phyloP scores from a whole-genome alignment of 495 filamentous ascomycete species.

The Thozetella sp. region DNA sequence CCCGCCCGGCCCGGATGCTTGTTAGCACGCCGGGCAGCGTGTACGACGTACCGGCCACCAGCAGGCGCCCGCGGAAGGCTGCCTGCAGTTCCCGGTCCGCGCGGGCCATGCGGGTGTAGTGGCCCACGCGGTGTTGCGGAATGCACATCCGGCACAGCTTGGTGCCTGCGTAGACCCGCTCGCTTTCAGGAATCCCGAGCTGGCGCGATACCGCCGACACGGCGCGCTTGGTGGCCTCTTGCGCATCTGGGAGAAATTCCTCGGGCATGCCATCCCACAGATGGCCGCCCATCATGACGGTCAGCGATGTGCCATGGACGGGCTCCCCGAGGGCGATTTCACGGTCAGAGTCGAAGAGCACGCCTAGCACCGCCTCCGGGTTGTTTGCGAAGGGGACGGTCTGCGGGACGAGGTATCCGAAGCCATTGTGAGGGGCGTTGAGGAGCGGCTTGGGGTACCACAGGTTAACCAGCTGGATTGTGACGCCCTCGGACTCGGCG shows the following conservation, averaged over 20 bases:
- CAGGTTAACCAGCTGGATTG: constrained; percentile 90
- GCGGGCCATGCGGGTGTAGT: constrained; percentile 61
- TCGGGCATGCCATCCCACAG: constrained; percentile 70
- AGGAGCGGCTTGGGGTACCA: constrained; percentile 71
- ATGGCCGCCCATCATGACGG: constrained; percentile 94
- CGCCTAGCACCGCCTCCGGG: constrained; percentile 82
- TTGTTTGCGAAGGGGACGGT: constrained; percentile 72
- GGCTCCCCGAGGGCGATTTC: constrained; percentile 40
- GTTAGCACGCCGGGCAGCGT: constrained; percentile 36
- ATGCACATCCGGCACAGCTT: constrained; percentile 78
- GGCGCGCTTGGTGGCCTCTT: constrained; percentile 69
- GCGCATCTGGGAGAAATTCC: constrained; percentile 57
- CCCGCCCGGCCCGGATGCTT: constrained; percentile 38
- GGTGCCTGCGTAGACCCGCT: constrained; percentile 56
- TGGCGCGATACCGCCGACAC: constrained; percentile 69
- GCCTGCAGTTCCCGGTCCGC: constrained; percentile 55
- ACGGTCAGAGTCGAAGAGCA: constrained; percentile 85
- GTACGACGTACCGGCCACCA: constrained; percentile 83
- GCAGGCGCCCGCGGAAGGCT: constrained; percentile 64
- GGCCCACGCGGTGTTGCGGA: constrained; percentile 85
- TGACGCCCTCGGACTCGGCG: constrained; percentile 63
- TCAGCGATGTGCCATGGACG: constrained; percentile 77
- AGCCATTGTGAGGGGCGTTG: constrained; percentile 63
- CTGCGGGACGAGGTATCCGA: constrained; percentile 86
- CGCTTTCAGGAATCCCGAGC: constrained; percentile 61